A percentile compares a stretch with the other conserved stretches of the same genome.
These are phyloP conservation scores for Coemansia sp. DNA, from an alignment of 192 early-diverging fungal genomes.

Conservation along the genomic window DNA sequence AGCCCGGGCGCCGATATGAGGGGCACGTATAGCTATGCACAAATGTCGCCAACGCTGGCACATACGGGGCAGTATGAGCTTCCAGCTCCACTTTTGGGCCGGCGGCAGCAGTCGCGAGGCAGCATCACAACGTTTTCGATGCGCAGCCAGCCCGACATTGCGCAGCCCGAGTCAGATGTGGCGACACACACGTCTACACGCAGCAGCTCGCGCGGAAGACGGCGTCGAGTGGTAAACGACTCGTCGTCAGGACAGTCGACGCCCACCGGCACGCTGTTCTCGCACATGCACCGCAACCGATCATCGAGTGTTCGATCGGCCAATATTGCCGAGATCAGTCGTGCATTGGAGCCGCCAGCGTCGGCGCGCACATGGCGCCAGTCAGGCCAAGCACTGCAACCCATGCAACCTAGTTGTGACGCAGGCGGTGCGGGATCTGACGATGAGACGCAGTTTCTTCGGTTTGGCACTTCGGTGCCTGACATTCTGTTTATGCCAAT, in stretches of 20 bases:
- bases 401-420: neutral
- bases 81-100: neutral
- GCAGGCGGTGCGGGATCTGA: constrained; percentile 5
- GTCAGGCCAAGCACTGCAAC: neutral
- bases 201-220: constrained; percentile 11
- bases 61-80: neutral
- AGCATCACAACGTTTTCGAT: constrained; percentile 18
- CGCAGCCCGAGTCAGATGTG: constrained; percentile 1
- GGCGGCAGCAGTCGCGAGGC: neutral
- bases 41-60: constrained; percentile 3
- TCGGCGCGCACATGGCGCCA: neutral
- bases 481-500: constrained; percentile 28
- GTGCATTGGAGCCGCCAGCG: neutral
- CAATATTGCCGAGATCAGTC: neutral
- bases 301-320: constrained; percentile 12
- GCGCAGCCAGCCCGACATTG: constrained; percentile 10
- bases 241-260: constrained; percentile 42
- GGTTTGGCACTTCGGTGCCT: constrained; percentile 23
- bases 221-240: constrained; percentile 15
- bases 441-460: constrained; percentile 5
- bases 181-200: constrained; percentile 11
- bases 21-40: constrained; percentile 2
- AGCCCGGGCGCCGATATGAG: constrained; percentile 6
- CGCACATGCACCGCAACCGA: constrained; percentile 13
- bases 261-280: constrained; percentile 21